Percentiles rank a stretch among this genome's conserved stretches.
phyloP scores from a whole-genome alignment of 225 moss, liverwort and hornwort species.

The Sphagnum contortum region DNA sequence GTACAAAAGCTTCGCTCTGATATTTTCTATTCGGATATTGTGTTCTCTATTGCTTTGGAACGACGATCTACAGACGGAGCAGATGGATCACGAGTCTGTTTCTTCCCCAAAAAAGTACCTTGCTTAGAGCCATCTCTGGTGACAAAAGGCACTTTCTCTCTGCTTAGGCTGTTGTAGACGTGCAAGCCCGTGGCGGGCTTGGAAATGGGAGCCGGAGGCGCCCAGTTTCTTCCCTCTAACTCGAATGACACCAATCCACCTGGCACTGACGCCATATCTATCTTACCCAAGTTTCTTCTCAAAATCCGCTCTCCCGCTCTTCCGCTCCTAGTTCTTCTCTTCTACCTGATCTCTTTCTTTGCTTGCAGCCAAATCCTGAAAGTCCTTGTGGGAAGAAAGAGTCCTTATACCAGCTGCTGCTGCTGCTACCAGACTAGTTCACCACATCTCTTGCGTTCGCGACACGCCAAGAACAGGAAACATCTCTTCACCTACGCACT shows the following conservation, averaged over 20 bases:
- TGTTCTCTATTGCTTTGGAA: too few relatives aligned
- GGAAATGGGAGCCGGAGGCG: slow-evolving; percentile 4
- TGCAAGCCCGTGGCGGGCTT: slow-evolving; percentile 21
- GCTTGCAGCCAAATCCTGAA: too few relatives aligned
- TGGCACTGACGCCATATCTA: background rate
- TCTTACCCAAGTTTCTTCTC: background rate
- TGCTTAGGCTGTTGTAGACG: slow-evolving; percentile 55
- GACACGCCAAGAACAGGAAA: too few relatives aligned
- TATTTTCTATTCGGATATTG: too few relatives aligned
- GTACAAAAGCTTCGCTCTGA: too few relatives aligned
- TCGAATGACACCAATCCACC: background rate
- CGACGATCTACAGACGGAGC: too few relatives aligned
- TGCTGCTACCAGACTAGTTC: too few relatives aligned
- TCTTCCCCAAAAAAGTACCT: slow-evolving; percentile 5
- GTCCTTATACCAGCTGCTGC: too few relatives aligned
- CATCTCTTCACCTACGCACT: too few relatives aligned
- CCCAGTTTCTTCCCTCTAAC: slow-evolving; percentile 4
- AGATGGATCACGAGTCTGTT: too few relatives aligned
- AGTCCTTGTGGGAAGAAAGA: too few relatives aligned
- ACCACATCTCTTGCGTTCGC: too few relatives aligned
- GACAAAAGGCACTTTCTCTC: slow-evolving; percentile 60
- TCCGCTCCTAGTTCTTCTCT: background rate
- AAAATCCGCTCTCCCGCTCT: background rate
- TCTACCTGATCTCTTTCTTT: background rate
- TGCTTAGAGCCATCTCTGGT: slow-evolving; percentile 56